Percentiles rank a stretch among this genome's conserved stretches.
Conservation (phyloP, 2,329 filamentous ascomycete species). For the Aureobasidium namibiae region DNA sequence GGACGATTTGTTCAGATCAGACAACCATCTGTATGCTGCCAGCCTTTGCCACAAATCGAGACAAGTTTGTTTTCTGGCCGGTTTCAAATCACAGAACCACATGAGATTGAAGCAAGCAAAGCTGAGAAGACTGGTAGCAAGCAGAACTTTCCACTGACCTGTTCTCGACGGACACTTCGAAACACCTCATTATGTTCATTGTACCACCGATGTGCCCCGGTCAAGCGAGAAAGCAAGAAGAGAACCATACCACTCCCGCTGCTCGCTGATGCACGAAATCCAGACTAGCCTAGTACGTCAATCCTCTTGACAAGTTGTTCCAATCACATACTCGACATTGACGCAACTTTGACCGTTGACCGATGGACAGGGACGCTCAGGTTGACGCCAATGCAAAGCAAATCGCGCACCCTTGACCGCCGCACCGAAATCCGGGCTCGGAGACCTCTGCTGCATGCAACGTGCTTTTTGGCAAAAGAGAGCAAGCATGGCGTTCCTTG, state of each 20-base stretch:
- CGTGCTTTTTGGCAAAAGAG: slow-evolving; percentile 1
- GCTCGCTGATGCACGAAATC: background rate
- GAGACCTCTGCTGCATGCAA: slow-evolving; percentile 5
- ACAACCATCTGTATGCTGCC: background rate
- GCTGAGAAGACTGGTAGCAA: background rate
- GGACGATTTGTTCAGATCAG: background rate
- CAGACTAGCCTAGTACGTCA: background rate
- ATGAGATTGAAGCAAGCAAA: slow-evolving; percentile 2
- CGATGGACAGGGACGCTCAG: background rate
- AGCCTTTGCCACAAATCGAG: background rate
- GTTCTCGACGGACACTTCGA: background rate
- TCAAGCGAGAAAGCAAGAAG: background rate
- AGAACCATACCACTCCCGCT: background rate
- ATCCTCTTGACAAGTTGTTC: background rate
- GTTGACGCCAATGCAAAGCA: slow-evolving; percentile 4
- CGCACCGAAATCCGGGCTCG: slow-evolving; percentile 1
- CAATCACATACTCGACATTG: background rate
- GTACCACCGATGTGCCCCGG: slow-evolving; percentile 8
- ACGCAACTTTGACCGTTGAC: background rate
- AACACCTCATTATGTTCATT: background rate
- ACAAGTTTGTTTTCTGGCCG: background rate
- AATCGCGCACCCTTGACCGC: slow-evolving; percentile 5
- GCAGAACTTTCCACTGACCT: slow-evolving; percentile 4
- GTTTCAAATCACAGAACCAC: slow-evolving; percentile 3
- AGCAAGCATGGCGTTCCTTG: slow-evolving; percentile 7